Evolutionary conservation across 2,329 filamentous ascomycete genomes (phyloP).

Genomic region (Aspergillus arachidicola): DNA sequence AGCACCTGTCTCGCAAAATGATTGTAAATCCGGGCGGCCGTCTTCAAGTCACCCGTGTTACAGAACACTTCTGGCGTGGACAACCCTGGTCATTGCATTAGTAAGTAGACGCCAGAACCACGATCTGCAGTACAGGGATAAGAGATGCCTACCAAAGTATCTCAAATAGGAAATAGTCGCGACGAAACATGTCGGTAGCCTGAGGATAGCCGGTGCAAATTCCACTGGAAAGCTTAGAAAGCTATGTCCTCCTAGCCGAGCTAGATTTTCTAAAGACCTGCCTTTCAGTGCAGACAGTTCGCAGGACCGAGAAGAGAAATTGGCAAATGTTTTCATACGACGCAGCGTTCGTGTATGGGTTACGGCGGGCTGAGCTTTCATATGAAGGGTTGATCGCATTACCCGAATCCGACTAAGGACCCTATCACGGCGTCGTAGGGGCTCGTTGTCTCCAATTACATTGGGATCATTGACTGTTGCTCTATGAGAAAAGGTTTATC

Average conservation of each 20-base stretch:
- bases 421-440: slow-evolving; percentile 21
- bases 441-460: slow-evolving; percentile 7
- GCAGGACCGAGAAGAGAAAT: slow-evolving; percentile 28
- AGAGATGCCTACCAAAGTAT: slow-evolving; percentile 34
- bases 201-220: slow-evolving; percentile 41
- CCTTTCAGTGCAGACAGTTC: slow-evolving; percentile 39
- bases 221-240: slow-evolving; percentile 40
- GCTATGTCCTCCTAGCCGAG: slow-evolving; percentile 47
- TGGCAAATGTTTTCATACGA: slow-evolving; percentile 44
- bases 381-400: slow-evolving; percentile 36
- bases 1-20: slow-evolving; percentile 44
- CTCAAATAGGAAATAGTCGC: slow-evolving; percentile 42
- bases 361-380: slow-evolving; percentile 22
- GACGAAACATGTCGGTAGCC: slow-evolving; percentile 48
- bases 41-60: slow-evolving; percentile 37
- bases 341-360: slow-evolving; percentile 30
- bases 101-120: neutral
- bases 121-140: neutral
- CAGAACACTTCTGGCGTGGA: slow-evolving; percentile 37
- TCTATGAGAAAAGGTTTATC: slow-evolving; percentile 1
- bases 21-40: slow-evolving; percentile 41
- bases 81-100: slow-evolving; percentile 24
- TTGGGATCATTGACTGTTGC: neutral
- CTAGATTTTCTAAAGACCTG: slow-evolving; percentile 43
- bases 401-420: slow-evolving; percentile 36